A percentile compares a stretch with the other conserved stretches of the same genome.
Evolutionary conservation across 2,329 filamentous ascomycete species (phyloP).

Genomic region (Plenodomus tracheiphilus): DNA sequence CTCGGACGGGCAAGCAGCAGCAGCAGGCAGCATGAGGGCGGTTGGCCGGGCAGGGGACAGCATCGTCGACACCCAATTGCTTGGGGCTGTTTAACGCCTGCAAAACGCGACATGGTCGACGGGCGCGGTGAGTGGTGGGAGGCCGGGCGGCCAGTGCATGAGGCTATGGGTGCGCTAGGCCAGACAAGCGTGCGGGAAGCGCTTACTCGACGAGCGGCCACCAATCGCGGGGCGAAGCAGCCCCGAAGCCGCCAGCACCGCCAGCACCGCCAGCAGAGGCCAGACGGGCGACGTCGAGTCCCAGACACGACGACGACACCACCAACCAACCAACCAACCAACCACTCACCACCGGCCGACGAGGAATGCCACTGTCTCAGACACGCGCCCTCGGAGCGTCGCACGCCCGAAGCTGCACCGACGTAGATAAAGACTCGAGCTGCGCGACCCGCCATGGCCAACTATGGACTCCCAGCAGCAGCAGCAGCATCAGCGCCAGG

Average conservation of each 20-base stretch:
- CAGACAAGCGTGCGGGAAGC: conserved; percentile 25
- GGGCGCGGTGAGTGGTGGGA: conserved; percentile 31
- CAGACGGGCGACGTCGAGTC: conserved; percentile 22
- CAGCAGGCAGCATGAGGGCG: conserved; percentile 25
- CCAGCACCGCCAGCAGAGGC: conserved; percentile 6
- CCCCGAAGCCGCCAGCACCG: conserved; percentile 10
- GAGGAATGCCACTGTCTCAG: no score
- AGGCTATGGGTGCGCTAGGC: conserved; percentile 24
- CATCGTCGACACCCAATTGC: conserved; percentile 27
- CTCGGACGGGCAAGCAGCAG: no score
- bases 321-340: no score
- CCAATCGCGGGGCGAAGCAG: conserved; percentile 25
- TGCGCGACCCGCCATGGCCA: conserved; percentile 5
- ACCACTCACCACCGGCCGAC: no score
- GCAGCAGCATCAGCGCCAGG: conserved; percentile 8
- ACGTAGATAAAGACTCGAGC: no score
- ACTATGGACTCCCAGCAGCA: no score
- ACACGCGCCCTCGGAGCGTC: not conserved
- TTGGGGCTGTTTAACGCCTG: conserved; percentile 35
- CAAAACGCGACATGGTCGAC: conserved; percentile 28
- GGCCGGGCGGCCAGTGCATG: conserved; percentile 21
- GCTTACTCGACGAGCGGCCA: conserved; percentile 10
- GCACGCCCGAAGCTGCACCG: no score
- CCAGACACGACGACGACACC: conserved; percentile 11
- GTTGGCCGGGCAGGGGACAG: conserved; percentile 16